Evolutionary conservation across 2,329 filamentous ascomycete species (phyloP), one percentile per base, ranked within the genome.

Genomic region (Cladobotryum protrusum): DNA sequence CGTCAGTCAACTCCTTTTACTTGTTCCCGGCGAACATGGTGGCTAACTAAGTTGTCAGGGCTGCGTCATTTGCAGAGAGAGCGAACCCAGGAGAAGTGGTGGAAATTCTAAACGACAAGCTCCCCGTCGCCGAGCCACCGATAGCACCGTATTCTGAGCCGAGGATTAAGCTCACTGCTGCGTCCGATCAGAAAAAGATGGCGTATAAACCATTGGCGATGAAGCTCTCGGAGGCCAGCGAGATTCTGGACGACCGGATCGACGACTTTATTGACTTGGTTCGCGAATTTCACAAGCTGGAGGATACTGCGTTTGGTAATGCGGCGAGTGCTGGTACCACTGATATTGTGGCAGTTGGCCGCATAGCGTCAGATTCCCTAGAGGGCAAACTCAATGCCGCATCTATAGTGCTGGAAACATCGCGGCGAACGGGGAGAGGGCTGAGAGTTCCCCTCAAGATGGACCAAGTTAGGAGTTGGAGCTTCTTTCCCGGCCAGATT

Each of bases 401-500:
- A 1, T 95, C 89, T 2, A 71, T 97, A 15, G 85, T 96, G 3
- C 76, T 99, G 1, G 93, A 99, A 69, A 92, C 86, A 17, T 95
- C 90, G 19, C 78, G 92, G 57, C 78, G 88, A 29, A 88, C 83
- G 59, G 93, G 93, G 34, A 88, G 86, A 56, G 93, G 91, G 4
- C 73, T 88, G 50, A 81, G 93, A 51, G 81, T 96, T 29, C 87
- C 89, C 4, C 69, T 99, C 15, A 88, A 89, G 56, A 73, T 96
- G 50, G 79, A 86, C 53, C 78, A 78, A 2, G 66, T 95, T 1
- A 71, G 75, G 29, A 56, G 78, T 2, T 93, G 86, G 69, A 86
- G 89, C 63, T 89, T 97, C 72, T 97, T 97, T 64, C 93, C 92
- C 0, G 93, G 93, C 5, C 91, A 97, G 64, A 89, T 97, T 47